A percentile compares a stretch with the other conserved stretches of the same genome.
phyloP scores from a whole-genome alignment of 2,329 filamentous ascomycete species.

The Cyclaneusma minus region DNA sequence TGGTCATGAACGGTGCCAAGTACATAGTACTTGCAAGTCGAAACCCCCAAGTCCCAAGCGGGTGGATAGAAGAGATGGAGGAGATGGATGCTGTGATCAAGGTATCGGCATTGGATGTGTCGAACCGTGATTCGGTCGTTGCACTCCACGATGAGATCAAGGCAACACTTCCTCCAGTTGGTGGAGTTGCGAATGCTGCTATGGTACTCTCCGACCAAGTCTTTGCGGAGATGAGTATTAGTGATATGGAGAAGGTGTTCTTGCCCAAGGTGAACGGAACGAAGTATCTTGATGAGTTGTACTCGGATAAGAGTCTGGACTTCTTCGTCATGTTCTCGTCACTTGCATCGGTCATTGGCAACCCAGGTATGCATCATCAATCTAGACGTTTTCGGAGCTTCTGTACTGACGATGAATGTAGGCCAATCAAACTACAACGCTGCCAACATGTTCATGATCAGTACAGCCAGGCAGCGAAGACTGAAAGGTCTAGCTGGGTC shows the following conservation, averaged over 20 bases:
- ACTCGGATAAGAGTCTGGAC: slow-evolving; percentile 13
- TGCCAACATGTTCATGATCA: slow-evolving; percentile 27
- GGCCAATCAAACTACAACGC: slow-evolving; percentile 30
- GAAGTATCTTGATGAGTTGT: too few species aligned
- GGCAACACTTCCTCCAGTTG: neutral
- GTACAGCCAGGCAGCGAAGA: slow-evolving; percentile 21
- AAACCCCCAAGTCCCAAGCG: slow-evolving; percentile 4
- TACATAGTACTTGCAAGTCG: slow-evolving; percentile 4
- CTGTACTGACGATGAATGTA: too few species aligned
- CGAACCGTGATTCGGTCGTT: neutral
- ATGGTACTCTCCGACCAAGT: neutral
- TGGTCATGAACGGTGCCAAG: slow-evolving; percentile 1
- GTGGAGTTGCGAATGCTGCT: neutral
- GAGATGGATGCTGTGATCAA: slow-evolving; percentile 1
- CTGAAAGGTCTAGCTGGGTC: slow-evolving; percentile 22
- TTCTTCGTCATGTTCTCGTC: slow-evolving; percentile 28
- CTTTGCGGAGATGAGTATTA: neutral
- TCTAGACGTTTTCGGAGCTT: too few species aligned
- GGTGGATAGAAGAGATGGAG: slow-evolving; percentile 2
- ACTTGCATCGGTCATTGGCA: slow-evolving; percentile 18
- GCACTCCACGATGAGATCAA: neutral
- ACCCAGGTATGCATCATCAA: too few species aligned
- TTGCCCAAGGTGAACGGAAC: too few species aligned
- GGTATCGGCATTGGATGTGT: neutral
- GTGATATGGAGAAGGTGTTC: too few species aligned